Base-by-base conservation (phyloP, 306 rosid species). In the Begonia masoniana region DNA sequence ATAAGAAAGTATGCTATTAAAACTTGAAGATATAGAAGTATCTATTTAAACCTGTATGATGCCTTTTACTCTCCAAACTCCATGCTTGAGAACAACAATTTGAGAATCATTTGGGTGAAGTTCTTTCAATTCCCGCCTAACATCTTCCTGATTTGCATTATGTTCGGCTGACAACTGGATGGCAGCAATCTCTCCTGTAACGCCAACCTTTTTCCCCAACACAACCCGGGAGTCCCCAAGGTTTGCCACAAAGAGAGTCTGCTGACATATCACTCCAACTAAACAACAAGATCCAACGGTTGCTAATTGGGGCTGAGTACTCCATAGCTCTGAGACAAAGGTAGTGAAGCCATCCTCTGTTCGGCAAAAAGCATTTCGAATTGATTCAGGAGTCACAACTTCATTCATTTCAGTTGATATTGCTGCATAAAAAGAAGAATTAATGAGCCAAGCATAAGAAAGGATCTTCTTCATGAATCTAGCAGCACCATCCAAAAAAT, bases 51-150 rank as follows among this genome's bases (percentile, higher is more conserved):
- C 96, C 96, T 87, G 96, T 58, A 87, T 87, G 62, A 87, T 87
- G 67, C 96, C 96, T 70, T 87, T 87, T 55, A 87, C 96, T 75
- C 94, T 81, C 96, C 96, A 87, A 59, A 87, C 91, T 50, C 94
- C 96, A 61, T 78, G 91, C 78, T 60, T 87, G 52, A 76, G 80
- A 50, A 81, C 88, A 43, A 83, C 96, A 59, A 87, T 71, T 64
- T 83, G 78, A 58, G 96, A 80, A 72, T 87, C 96, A 56, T 83
- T 17, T 2, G 94, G 89, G 70, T 87, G 96, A 55, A 71, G 61
- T 23, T 76, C 94, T 59, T 21, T 71, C 55, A 87, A 82, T 42
- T 87, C 96, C 13, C 69, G 78, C 77, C 96, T 81, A 51, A 83
- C 12, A 55, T 71, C 78, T 68, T 81, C 96, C 10, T 76, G 13